phyloP scores from a whole-genome alignment of 2,329 filamentous ascomycete species.

The Aspergillus piperis region DNA sequence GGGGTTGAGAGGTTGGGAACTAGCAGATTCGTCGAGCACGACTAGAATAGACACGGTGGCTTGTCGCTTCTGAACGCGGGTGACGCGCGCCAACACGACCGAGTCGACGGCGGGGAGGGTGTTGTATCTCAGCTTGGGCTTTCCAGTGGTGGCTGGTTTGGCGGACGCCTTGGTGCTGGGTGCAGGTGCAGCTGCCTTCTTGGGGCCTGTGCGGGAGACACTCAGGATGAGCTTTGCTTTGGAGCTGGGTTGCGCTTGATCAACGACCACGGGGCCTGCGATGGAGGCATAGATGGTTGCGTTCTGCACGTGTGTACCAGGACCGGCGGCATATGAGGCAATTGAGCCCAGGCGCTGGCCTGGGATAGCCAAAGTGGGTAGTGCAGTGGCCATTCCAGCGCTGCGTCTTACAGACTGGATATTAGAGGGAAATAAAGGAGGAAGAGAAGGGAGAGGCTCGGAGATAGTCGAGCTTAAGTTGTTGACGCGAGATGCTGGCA shows the following conservation, averaged over 20 bases:
- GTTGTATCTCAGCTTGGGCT: constrained; percentile 58
- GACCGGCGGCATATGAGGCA: constrained; percentile 68
- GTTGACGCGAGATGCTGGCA: neutral
- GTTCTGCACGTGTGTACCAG: constrained; percentile 81
- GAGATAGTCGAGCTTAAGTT: neutral
- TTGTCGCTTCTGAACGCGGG: constrained; percentile 80
- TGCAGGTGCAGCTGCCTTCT: neutral
- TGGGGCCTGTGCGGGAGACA: constrained; percentile 28
- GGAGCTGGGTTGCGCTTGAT: constrained; percentile 42
- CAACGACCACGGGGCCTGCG: constrained; percentile 67
- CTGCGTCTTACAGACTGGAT: neutral
- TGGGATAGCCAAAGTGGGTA: constrained; percentile 67
- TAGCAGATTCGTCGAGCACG: constrained; percentile 58
- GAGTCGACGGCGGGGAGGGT: constrained; percentile 80
- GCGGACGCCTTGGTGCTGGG: constrained; percentile 4
- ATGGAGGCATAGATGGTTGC: constrained; percentile 79
- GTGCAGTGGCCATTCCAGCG: constrained; percentile 30
- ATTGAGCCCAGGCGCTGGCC: constrained; percentile 75
- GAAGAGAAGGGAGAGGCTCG: neutral
- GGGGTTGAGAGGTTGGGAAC: constrained; percentile 23
- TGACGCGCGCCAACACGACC: constrained; percentile 79
- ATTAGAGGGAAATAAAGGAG: neutral
- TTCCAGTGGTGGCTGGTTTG: constrained; percentile 17
- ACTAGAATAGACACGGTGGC: constrained; percentile 84
- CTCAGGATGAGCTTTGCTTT: constrained; percentile 44